phyloP scores from a whole-genome alignment of 768 basidiomycete genomes.

The Lentinus tigrinus region DNA sequence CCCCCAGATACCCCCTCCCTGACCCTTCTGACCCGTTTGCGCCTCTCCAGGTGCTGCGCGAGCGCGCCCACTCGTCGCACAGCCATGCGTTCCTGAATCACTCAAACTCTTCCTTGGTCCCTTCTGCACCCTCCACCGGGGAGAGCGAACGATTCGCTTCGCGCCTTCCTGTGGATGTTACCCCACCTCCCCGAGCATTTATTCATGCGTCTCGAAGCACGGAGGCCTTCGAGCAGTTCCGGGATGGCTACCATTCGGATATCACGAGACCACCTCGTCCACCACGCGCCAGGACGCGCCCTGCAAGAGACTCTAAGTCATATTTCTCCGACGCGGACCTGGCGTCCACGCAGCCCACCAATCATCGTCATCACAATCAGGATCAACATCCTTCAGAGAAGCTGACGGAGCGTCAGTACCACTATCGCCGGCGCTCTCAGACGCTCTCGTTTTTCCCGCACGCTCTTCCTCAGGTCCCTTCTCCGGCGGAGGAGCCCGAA shows the following conservation, averaged over 20 bases:
- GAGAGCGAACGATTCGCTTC: neutral
- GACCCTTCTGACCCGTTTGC: slow-evolving; percentile 73
- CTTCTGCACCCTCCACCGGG: neutral
- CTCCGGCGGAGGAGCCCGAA: neutral
- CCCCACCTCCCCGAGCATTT: slow-evolving; percentile 6
- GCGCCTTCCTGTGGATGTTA: neutral
- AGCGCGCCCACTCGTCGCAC: slow-evolving; percentile 46
- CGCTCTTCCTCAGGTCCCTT: slow-evolving; percentile 9
- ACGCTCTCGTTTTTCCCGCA: slow-evolving; percentile 25
- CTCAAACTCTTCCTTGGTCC: slow-evolving; percentile 13
- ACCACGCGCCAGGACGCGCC: slow-evolving; percentile 20
- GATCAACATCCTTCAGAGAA: slow-evolving; percentile 7
- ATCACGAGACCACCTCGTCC: slow-evolving; percentile 20
- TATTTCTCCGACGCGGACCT: slow-evolving; percentile 26
- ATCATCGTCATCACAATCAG: slow-evolving; percentile 9
- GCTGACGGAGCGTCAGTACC: slow-evolving; percentile 13
- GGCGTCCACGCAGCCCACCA: neutral
- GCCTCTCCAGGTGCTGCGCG: slow-evolving; percentile 63
- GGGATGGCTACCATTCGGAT: slow-evolving; percentile 23
- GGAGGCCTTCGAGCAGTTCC: slow-evolving; percentile 7
- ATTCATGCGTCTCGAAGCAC: slow-evolving; percentile 13
- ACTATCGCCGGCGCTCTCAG: slow-evolving; percentile 32
- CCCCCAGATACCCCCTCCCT: slow-evolving; percentile 59
- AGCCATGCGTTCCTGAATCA: slow-evolving; percentile 12
- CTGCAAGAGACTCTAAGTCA: slow-evolving; percentile 16